These are phyloP conservation scores for Ganoderma meredithae DNA, from an alignment of 1,284 basidiomycete genomes.

Conservation along the genomic window DNA sequence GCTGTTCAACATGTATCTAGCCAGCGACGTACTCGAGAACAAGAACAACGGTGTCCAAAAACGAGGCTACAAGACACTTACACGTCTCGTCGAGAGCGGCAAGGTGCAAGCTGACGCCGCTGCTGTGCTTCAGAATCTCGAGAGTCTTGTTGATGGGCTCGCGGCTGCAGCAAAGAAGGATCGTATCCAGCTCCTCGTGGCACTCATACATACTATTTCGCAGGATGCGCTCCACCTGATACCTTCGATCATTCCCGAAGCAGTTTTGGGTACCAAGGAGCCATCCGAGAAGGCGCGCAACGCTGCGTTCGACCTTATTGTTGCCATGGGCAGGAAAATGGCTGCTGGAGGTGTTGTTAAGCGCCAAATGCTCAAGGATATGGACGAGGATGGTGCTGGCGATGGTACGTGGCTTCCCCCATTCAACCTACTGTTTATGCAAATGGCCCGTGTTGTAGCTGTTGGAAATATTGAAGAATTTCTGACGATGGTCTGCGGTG, in stretches of 20 bases:
- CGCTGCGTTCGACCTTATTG: conserved; percentile 91
- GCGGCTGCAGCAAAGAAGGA: conserved; percentile 93
- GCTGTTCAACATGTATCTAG: conserved; percentile 72
- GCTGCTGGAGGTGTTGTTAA: conserved; percentile 85
- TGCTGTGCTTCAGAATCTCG: conserved; percentile 68
- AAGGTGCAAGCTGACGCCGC: conserved; percentile 66
- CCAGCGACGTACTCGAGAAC: conserved; percentile 68
- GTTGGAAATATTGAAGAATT: conserved; percentile 91
- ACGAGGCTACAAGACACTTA: conserved; percentile 90
- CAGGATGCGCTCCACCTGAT: conserved; percentile 83
- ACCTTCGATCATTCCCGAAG: conserved; percentile 92
- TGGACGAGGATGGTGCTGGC: conserved; percentile 73
- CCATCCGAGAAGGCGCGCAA: conserved; percentile 92
- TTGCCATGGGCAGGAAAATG: conserved; percentile 96
- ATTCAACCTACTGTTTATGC: conserved; percentile 30
- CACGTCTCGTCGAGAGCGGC: conserved; percentile 71
- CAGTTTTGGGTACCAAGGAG: conserved; percentile 97
- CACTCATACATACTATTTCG: conserved; percentile 79
- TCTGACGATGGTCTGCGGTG: conserved; percentile 97
- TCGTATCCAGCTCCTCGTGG: conserved; percentile 80
- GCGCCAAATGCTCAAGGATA: conserved; percentile 79
- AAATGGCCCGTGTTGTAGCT: conserved; percentile 47
- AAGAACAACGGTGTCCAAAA: conserved; percentile 94
- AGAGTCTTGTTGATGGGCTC: conserved; percentile 70
- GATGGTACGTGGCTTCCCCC: conserved; percentile 52